Percentiles rank a stretch among this genome's conserved stretches.
Conservation (phyloP, 148 eudicot genomes). For the Oxyria digyna region DNA sequence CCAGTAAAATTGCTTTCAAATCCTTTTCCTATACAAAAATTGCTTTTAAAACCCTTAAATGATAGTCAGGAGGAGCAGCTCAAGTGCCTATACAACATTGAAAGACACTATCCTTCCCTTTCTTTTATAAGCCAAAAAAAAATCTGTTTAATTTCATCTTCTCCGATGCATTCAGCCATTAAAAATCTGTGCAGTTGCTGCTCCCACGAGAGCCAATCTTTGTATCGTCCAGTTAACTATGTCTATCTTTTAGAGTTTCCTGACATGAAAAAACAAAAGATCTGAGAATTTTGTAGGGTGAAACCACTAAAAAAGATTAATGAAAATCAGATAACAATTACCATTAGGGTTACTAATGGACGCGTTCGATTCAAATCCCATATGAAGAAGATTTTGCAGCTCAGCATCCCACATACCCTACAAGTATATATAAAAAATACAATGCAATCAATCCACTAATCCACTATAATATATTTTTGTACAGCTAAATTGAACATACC, state of each 20-base stretch:
- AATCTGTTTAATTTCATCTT: not conserved
- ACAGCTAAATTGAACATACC: not conserved
- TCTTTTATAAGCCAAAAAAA: not conserved
- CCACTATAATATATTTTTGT: too few species aligned
- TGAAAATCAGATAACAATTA: conserved; percentile 12
- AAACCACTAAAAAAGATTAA: not conserved
- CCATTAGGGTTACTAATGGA: conserved; percentile 51
- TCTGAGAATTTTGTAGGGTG: not conserved
- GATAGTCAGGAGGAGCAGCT: not conserved
- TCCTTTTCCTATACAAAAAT: not conserved
- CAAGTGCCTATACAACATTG: conserved; percentile 1
- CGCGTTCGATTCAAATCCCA: conserved; percentile 64
- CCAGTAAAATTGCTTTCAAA: conserved; percentile 5
- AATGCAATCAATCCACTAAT: not conserved
- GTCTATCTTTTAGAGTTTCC: not conserved
- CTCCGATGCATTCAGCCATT: not conserved
- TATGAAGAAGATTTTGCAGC: conserved; percentile 73
- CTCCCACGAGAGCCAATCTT: not conserved
- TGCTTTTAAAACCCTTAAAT: not conserved
- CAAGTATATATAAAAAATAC: not conserved
- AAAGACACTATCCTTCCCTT: not conserved
- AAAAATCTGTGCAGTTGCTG: not conserved
- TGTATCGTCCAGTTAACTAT: not conserved
- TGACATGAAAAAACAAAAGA: not conserved
- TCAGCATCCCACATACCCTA: conserved; percentile 67